A percentile compares a stretch with the other conserved stretches of the same genome.
phyloP scores from a whole-genome alignment of 306 rosid species.

The Boehmeria nivea region DNA sequence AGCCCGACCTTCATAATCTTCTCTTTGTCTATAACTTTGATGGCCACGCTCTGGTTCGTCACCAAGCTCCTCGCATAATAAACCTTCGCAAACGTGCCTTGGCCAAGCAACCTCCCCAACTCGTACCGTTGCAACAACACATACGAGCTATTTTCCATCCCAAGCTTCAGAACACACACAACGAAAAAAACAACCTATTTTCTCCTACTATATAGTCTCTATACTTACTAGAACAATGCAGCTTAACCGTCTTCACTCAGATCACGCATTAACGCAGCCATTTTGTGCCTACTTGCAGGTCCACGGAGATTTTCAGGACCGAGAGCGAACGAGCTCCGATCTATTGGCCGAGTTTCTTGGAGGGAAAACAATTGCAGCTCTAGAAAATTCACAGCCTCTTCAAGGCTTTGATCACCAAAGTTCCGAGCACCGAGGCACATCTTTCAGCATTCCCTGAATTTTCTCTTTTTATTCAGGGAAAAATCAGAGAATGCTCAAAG shows the following conservation, averaged over 20 bases:
- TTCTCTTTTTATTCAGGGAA: slow-evolving; percentile 11
- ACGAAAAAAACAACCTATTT: slow-evolving; percentile 15
- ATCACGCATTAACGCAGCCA: slow-evolving; percentile 44
- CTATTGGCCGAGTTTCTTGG: slow-evolving; percentile 21
- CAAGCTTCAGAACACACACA: slow-evolving; percentile 26
- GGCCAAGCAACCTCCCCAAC: slow-evolving; percentile 22
- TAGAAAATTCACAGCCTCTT: slow-evolving; percentile 35
- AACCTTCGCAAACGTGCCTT: slow-evolving; percentile 24
- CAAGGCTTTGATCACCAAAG: slow-evolving; percentile 26
- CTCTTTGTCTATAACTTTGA: slow-evolving; percentile 19
- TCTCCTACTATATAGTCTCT: slow-evolving; percentile 21
- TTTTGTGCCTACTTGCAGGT: slow-evolving; percentile 25
- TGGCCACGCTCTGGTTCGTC: slow-evolving; percentile 20
- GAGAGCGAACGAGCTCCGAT: slow-evolving; percentile 20
- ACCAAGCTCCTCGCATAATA: slow-evolving; percentile 15
- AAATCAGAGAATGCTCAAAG: slow-evolving; percentile 15
- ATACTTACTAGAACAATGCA: slow-evolving; percentile 15
- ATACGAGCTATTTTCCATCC: slow-evolving; percentile 41
- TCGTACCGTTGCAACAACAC: slow-evolving; percentile 13
- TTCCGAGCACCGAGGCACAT: slow-evolving; percentile 40
- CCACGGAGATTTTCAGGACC: slow-evolving; percentile 34
- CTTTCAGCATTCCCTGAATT: slow-evolving; percentile 82
- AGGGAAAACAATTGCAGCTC: slow-evolving; percentile 24
- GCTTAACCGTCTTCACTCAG: slow-evolving; percentile 59
- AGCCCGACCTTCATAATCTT: slow-evolving; percentile 19